Evolutionary conservation across 73 alveolate species (phyloP).

Genomic region (Tetrahymena thermophila): DNA sequence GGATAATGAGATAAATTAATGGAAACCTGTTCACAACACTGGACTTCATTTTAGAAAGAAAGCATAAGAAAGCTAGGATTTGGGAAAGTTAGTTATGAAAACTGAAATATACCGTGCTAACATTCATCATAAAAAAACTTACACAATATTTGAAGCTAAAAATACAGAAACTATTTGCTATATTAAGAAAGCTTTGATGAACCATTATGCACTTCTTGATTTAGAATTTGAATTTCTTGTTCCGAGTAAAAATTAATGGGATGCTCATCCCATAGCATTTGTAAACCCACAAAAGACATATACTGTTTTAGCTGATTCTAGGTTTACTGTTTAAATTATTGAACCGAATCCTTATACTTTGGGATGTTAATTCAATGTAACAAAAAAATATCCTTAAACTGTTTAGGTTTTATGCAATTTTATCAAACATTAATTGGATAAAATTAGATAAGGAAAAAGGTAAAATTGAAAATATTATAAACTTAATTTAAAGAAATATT

Average conservation of each 20-base stretch:
- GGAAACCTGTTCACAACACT: not conserved
- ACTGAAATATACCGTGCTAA: slow-evolving; percentile 1
- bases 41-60: not conserved
- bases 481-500: not conserved
- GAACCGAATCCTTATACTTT: not conserved
- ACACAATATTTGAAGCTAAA: not conserved
- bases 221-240: slow-evolving; percentile 22
- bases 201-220: slow-evolving; percentile 16
- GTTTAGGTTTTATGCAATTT: not conserved
- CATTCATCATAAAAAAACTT: not conserved
- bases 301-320: slow-evolving; percentile 35
- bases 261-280: slow-evolving; percentile 27
- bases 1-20: not conserved
- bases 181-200: slow-evolving; percentile 13
- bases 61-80: not conserved
- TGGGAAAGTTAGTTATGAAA: not conserved
- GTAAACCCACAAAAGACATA: slow-evolving; percentile 30
- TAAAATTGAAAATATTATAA: not conserved
- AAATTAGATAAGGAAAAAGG: not conserved
- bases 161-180: slow-evolving; percentile 13
- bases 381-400: not conserved
- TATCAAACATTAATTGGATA: not conserved
- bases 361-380: not conserved
- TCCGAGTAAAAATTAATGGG: slow-evolving; percentile 33
- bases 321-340: not conserved